phyloP scores from a whole-genome alignment of 805 yeast species.

The Barnettozyma sp. region DNA sequence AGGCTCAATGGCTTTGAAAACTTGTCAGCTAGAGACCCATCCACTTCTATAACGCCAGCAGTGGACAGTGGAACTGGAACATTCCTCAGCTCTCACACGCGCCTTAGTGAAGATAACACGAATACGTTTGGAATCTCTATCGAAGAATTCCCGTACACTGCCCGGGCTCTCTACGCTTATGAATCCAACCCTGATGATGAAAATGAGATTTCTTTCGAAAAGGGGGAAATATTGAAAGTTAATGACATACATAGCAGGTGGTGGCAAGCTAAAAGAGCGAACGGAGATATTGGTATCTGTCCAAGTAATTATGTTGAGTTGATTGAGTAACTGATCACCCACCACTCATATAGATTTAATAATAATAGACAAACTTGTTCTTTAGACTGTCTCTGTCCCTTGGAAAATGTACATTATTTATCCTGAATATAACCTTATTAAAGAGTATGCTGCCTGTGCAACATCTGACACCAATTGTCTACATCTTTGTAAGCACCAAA shows the following conservation, averaged over 20 bases:
- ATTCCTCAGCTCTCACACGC: constrained; percentile 16
- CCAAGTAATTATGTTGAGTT: constrained; percentile 91
- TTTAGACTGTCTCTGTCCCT: background rate
- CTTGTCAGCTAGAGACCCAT: constrained; percentile 24
- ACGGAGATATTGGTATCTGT: constrained; percentile 93
- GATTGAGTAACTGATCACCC: constrained; percentile 33
- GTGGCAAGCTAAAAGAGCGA: constrained; percentile 94
- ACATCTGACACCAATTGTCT: too few species aligned
- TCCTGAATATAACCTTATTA: too few species aligned
- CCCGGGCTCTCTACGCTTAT: constrained; percentile 80
- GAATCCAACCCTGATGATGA: constrained; percentile 89
- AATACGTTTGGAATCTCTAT: constrained; percentile 11
- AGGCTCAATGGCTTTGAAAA: constrained; percentile 59
- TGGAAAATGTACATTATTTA: too few species aligned
- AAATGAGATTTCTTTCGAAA: constrained; percentile 83
- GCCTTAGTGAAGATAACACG: constrained; percentile 11
- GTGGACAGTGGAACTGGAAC: constrained; percentile 17
- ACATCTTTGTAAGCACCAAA: too few species aligned
- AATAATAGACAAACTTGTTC: background rate
- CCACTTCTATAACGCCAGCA: constrained; percentile 12
- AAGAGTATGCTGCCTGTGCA: too few species aligned
- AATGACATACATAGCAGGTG: constrained; percentile 93
- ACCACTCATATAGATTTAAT: background rate
- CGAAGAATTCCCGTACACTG: constrained; percentile 64
- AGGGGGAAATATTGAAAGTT: constrained; percentile 87